Evolutionary conservation across 2,329 filamentous ascomycete species (phyloP), one percentile per base, ranked within the genome.

Genomic region (Colletotrichum horii): DNA sequence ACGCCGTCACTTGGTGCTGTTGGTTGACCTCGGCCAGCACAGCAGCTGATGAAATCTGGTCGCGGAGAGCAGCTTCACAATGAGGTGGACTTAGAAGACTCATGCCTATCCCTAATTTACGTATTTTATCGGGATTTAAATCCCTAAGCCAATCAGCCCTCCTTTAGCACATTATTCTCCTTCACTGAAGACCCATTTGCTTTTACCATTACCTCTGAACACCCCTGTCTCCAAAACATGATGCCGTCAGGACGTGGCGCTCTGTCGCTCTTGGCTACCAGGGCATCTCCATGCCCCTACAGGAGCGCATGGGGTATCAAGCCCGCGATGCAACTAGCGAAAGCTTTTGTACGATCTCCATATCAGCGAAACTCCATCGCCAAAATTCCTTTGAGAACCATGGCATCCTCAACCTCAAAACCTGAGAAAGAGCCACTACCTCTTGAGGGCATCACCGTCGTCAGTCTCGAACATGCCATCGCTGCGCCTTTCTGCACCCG

Each of bases 401-500:
- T 68, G 43, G 5, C 24, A 6, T 48, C 43, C 6, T 30, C 30
- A 24, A 16, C 55, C 14, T 6, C 15, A 3, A 34, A 28, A 14
- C 11, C n/a, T 4, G 43, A 14, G 4, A 67, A 30, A 24, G 69
- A 72, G 15, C 62, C 62, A 7, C 32, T 75, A 15, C 81, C 81
- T 3, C 68, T 83, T 2, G 82, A 85, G 26, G 88, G 88, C 14
- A 83, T 89, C 65, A 89, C 87, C 0, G 88, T 91, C 9, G 85
- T 90, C 26, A 88, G 88, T 55, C 82, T 90, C 0, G 89, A 90
- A 73, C 89, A 91, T 79, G 89, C 89, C 62, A 88, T 91, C 76
- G 87, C 89, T 0, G 89, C 88, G 0, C 89, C 89, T 1, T 90
- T 90, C 74, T 90, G 88, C 76, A 90, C 89, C 0, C 84, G 89